Percentiles rank a stretch among this genome's conserved stretches.
phyloP scores from a whole-genome alignment of 2,329 filamentous ascomycete species.

The Diaporthe ampelina region DNA sequence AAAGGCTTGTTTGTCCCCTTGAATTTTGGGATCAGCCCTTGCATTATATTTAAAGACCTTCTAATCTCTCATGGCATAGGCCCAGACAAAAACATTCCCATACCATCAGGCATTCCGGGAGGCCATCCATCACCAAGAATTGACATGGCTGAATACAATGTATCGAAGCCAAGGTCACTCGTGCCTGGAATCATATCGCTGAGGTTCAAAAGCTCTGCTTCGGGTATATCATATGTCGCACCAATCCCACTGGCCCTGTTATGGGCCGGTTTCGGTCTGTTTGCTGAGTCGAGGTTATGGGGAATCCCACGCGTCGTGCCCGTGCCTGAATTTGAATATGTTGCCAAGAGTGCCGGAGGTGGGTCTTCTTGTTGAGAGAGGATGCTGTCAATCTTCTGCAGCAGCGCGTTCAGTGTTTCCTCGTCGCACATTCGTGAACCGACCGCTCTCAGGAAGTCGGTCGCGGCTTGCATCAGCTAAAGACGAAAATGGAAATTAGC shows the following conservation, averaged over 20 bases:
- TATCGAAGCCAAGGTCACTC: neutral
- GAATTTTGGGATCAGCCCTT: too few relatives aligned
- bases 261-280: neutral
- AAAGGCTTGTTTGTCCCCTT: too few relatives aligned
- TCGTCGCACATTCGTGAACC: neutral
- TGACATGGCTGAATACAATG: neutral
- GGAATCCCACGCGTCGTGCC: too few relatives aligned
- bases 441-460: neutral
- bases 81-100: neutral
- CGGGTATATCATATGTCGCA: neutral
- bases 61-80: neutral
- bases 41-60: too few relatives aligned
- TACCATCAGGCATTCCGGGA: neutral
- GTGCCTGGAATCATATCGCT: neutral
- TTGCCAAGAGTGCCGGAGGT: neutral
- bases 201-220: neutral
- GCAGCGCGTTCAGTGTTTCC: neutral
- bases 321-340: neutral
- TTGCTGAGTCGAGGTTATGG: neutral
- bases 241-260: neutral
- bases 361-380: neutral
- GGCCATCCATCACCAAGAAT: neutral
- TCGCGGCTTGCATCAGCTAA: neutral
- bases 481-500: neutral
- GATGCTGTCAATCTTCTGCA: neutral